A percentile compares a stretch with the other conserved stretches of the same genome.
phyloP scores from a whole-genome alignment of 495 filamentous ascomycete species.

The Gamarada debralockiae region DNA sequence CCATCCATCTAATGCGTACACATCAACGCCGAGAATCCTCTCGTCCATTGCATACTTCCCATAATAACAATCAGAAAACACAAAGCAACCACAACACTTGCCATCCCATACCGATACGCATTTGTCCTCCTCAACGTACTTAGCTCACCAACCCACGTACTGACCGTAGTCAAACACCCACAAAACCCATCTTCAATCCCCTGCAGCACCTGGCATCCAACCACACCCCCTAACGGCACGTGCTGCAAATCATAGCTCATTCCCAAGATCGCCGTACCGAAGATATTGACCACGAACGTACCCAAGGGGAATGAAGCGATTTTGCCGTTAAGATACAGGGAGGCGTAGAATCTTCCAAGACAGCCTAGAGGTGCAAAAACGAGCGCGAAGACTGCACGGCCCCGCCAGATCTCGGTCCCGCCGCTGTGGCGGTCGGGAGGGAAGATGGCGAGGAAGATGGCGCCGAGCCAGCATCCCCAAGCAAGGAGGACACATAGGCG shows the following conservation, averaged over 20 bases:
- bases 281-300: conserved; percentile 81
- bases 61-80: conserved; percentile 68
- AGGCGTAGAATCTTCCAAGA: conserved; percentile 67
- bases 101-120: conserved; percentile 71
- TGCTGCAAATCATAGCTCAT: conserved; percentile 75
- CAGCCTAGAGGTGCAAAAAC: conserved; percentile 86
- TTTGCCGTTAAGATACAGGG: conserved; percentile 63
- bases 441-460: conserved; percentile 67
- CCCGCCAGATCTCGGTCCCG: conserved; percentile 61
- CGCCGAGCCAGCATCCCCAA: conserved; percentile 74
- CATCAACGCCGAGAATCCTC: conserved; percentile 46
- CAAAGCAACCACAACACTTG: conserved; percentile 62
- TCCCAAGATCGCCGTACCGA: conserved; percentile 61
- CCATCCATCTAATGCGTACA: conserved; percentile 19
- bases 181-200: conserved; percentile 91
- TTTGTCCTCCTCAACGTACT: conserved; percentile 59
- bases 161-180: conserved; percentile 86
- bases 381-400: conserved; percentile 67
- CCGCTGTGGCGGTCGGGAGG: conserved; percentile 59
- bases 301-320: conserved; percentile 75
- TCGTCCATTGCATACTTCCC: conserved; percentile 76
- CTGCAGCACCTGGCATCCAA: conserved; percentile 76
- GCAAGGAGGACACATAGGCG: conserved; percentile 56
- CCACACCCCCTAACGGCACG: conserved; percentile 42
- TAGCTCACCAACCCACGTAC: conserved; percentile 85